Conservation (phyloP, 148 eudicot genomes). For the Chenopodium formosanum region DNA sequence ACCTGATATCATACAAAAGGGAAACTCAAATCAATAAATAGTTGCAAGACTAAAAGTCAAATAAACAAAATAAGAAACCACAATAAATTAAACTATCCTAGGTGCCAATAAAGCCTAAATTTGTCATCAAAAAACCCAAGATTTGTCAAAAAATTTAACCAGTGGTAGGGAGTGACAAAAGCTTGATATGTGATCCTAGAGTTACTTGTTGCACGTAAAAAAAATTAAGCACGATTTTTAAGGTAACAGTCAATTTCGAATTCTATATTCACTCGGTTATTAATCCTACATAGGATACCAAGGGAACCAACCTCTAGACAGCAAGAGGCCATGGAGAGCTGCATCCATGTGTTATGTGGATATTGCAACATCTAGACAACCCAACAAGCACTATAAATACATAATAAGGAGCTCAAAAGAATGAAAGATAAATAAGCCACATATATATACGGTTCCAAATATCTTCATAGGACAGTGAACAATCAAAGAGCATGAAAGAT, state of each 20-base stretch:
- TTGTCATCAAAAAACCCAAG: neutral
- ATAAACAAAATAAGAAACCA: neutral
- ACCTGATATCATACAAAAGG: slow-evolving; percentile 37
- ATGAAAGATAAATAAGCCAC: neutral
- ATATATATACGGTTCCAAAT: neutral
- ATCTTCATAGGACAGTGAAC: neutral
- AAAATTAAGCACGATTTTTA: neutral
- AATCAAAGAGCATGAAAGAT: neutral
- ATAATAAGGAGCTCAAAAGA: slow-evolving; percentile 3
- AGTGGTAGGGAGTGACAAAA: neutral
- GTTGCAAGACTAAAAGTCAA: neutral
- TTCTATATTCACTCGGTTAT: neutral
- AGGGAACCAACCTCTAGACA: slow-evolving; percentile 29
- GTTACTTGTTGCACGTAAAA: neutral
- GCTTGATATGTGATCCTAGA: neutral
- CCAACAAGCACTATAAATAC: slow-evolving; percentile 32
- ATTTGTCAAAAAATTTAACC: neutral
- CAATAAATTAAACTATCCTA: neutral
- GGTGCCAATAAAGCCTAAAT: neutral
- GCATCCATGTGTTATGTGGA: slow-evolving; percentile 28
- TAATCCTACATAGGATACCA: slow-evolving; percentile 11
- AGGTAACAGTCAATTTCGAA: neutral
- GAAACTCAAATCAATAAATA: slow-evolving; percentile 13
- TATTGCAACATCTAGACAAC: slow-evolving; percentile 34
- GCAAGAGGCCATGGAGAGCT: slow-evolving; percentile 29